These are phyloP conservation scores for Cystoderma amianthinum DNA, from an alignment of 768 basidiomycete genomes.

Conservation along the genomic window DNA sequence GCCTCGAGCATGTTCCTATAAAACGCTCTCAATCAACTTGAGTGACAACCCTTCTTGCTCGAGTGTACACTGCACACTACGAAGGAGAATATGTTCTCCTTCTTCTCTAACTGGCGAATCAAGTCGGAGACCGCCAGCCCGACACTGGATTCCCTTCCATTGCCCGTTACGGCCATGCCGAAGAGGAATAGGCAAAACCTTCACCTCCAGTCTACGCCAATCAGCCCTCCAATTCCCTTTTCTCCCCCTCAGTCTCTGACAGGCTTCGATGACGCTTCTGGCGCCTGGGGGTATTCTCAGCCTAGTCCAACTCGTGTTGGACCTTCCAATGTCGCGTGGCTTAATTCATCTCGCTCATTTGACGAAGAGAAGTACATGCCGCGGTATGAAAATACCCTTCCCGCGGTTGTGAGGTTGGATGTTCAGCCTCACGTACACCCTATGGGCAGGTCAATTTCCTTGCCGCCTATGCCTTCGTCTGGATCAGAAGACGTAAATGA, in stretches of 20 bases:
- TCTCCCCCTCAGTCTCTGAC: conserved; percentile 24
- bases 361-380: conserved; percentile 4
- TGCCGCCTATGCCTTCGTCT: conserved; percentile 17
- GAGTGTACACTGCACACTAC: neutral
- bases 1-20: conserved; percentile 7
- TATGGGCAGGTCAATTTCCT: conserved; percentile 20
- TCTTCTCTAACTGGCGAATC: conserved; percentile 17
- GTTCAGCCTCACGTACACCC: conserved; percentile 7
- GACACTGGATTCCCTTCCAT: conserved; percentile 13
- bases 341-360: conserved; percentile 11
- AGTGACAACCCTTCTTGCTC: conserved; percentile 9
- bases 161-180: conserved; percentile 16
- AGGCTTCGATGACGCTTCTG: conserved; percentile 15
- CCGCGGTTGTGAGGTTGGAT: conserved; percentile 14
- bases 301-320: conserved; percentile 20
- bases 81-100: conserved; percentile 15
- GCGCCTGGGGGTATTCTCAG: conserved; percentile 6
- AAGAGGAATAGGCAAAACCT: conserved; percentile 11
- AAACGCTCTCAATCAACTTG: conserved; percentile 5
- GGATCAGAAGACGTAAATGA: conserved; percentile 12
- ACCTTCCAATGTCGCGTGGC: conserved; percentile 34
- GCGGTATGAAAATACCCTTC: conserved; percentile 6
- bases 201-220: conserved; percentile 13
- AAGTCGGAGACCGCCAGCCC: conserved; percentile 5
- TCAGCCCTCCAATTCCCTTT: conserved; percentile 27